phyloP scores from a whole-genome alignment of 2,329 filamentous ascomycete species.

The Fusarium albidum region DNA sequence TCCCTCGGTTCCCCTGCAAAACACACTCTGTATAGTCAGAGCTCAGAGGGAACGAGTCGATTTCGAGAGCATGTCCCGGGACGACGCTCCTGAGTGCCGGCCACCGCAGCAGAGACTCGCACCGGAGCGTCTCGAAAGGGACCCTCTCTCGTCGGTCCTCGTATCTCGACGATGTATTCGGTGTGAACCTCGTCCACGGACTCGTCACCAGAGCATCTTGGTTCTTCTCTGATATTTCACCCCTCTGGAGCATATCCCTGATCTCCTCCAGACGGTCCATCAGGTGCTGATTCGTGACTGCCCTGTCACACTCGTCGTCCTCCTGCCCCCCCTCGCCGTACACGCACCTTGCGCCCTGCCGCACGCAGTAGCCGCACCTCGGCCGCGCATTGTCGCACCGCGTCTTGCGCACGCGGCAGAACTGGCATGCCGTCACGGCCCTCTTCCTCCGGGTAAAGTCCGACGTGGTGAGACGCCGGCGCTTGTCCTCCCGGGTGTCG shows the following conservation, averaged over 20 bases:
- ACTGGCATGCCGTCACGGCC: slow-evolving; percentile 21
- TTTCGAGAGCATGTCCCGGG: neutral
- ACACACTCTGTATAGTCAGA: slow-evolving; percentile 6
- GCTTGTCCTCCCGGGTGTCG: neutral
- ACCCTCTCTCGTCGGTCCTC: neutral
- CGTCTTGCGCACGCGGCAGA: slow-evolving; percentile 25
- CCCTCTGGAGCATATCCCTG: slow-evolving; percentile 9
- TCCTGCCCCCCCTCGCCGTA: slow-evolving; percentile 11
- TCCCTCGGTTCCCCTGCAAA: slow-evolving; percentile 1
- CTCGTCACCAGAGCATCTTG: neutral
- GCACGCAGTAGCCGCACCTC: slow-evolving; percentile 16
- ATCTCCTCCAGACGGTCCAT: slow-evolving; percentile 20
- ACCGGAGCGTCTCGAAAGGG: slow-evolving; percentile 11
- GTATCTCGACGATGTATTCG: neutral
- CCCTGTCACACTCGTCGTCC: neutral
- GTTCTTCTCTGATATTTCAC: too few relatives aligned
- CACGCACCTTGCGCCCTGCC: slow-evolving; percentile 21
- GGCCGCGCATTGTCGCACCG: slow-evolving; percentile 27
- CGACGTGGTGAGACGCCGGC: slow-evolving; percentile 10
- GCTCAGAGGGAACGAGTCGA: slow-evolving; percentile 20
- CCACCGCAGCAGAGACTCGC: slow-evolving; percentile 20
- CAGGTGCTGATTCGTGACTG: slow-evolving; percentile 12
- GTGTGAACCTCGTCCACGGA: slow-evolving; percentile 2
- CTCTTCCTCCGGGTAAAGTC: slow-evolving; percentile 26
- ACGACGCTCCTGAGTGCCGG: slow-evolving; percentile 15